Evolutionary conservation across 495 filamentous ascomycete genomes (phyloP), one percentile per base, ranked within the genome.

Genomic region (Annulohypoxylon nitens): DNA sequence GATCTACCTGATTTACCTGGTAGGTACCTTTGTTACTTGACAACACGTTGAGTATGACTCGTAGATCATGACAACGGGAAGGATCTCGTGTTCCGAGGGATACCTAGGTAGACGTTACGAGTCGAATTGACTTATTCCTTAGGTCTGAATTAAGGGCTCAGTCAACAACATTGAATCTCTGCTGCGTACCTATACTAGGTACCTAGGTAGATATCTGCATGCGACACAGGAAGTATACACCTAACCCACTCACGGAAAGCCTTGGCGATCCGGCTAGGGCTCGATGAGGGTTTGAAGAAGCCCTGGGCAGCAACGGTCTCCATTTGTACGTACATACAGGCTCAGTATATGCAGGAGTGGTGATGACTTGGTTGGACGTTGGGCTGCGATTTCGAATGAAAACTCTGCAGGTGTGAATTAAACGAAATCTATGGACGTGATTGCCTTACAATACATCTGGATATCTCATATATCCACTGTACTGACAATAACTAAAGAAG

Each of bases 241-340:
- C 71, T 74, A 70, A 67, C 71, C 71, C 67, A 70, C 55, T 20
- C 3, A 47, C 51, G 47, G 25, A 51, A 4, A 59, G 23, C 53
- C 55, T 65, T 59, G 57, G 66, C 50, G 59, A 70, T 67, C 47
- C 10, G 41, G 61, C 43, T n/a, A 43, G 61, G 65, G 61, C 54
- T 74, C 50, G 61, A 64, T 69, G 33, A 64, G 63, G 58, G 20
- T 41, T 55, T 48, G 61, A 57, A 43, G 48, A 67, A 34, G 51
- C 39, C 61, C 71, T 74, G 71, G 71, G 71, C 71, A 74, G 55
- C 71, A 74, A 74, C 20, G 57, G 43, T 63, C 62, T 43, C 67
- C 58, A 70, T 70, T 12, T 16, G 48, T 61, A 69, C 37, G 48
- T 67, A 67, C 58, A 62, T 66, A 55, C 20, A 59, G 51, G 20